Base-by-base conservation (phyloP, 2,329 filamentous ascomycete genomes). In the Apiospora marii region DNA sequence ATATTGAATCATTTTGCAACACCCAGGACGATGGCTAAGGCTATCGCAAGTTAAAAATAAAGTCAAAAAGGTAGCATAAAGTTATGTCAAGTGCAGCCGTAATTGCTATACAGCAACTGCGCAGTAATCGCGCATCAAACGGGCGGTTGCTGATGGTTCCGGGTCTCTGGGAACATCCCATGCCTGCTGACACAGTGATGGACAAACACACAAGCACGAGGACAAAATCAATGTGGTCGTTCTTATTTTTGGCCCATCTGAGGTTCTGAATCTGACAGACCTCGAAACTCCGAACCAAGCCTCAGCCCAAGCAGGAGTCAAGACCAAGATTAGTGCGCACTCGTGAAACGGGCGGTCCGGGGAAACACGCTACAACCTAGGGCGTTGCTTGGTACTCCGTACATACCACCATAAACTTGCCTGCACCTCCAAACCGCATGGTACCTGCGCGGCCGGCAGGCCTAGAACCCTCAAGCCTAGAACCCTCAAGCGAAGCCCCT, bases 341-440 rank as follows among this genome's bases (percentile, higher is more conserved):
- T n/a, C 8, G 58, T 64, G 58, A 41, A 41, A 64, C 58, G 34
- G 34, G 19, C 58, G 37, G 58, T 41, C 58, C 12, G 58, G 58
- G 58, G 58, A 64, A 64, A 64, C 34, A 41, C 58, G 58, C 58
- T 37, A 61, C 53, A 22, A 6, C n/a, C n/a, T n/a, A 41, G 34
- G 30, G 16, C 34, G 19, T 64, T 37, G 34, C 58, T 64, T 41
- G 30, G 30, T 64, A n/a, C 53, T 27, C 12, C 4, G 30, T 37
- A n/a, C 22, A 14, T 27, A n/a, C 13, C 37, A n/a, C 13, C 37
- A 37, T 1, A 37, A 37, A 37, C 46, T 2, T 22, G 22, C 46
- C 14, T 12, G n/a, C 10, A 51, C 49, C 48, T 51, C n/a, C 22
- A 30, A 30, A 41, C 37, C 37, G 10, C 37, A 41, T 41, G 12